Base-by-base conservation (phyloP, 2,329 filamentous ascomycete genomes). In the Arthrobotrys entomopaga region DNA sequence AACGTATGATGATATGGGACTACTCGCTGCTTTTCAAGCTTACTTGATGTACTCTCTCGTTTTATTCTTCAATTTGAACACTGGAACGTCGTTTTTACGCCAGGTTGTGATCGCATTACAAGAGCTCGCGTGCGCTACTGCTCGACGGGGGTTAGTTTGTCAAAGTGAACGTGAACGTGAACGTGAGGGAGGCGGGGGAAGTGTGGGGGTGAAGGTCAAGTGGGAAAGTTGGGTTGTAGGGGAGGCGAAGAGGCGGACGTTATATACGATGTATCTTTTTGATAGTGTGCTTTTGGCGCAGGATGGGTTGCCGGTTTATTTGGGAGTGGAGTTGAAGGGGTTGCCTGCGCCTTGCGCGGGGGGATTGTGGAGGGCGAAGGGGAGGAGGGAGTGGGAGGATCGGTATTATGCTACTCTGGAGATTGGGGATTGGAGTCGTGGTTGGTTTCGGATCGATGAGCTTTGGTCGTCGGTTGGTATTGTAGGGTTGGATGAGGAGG, bases 221-320 rank as follows among this genome's bases (percentile, higher is more conserved):
- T 87, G 86, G 86, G 85, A 86, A 66, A 80, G 81, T 0, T 88
- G 86, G 86, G 83, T 87, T 3, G 78, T 85, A 0, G 83, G 83
- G 0, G 84, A 86, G 49, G 82, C 86, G 0, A 87, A 86, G 72
- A 81, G 86, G 1, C 82, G 86, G 2, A 83, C 84, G 0, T 71
- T 88, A 0, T 86, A 82, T 67, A 81, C 82, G 0, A 84, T 86
- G 82, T 87, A 87, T 64, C 79, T 87, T 2, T 83, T 87, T 49
- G 85, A 85, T 67, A 86, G 82, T 48, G 78, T 86, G 0, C 82
- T 86, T 5, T 82, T 82, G 0, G 77, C 82, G 0, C 80, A 83
- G 7, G 81, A 85, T 3, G 81, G 81, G 0, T 76, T 85, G 0
- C 83, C 84, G 0, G 84, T 82, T 0, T 87, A 84, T 56, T 78